phyloP scores from a whole-genome alignment of 352 stramenopile species.

The Phytopythium mirpurense region DNA sequence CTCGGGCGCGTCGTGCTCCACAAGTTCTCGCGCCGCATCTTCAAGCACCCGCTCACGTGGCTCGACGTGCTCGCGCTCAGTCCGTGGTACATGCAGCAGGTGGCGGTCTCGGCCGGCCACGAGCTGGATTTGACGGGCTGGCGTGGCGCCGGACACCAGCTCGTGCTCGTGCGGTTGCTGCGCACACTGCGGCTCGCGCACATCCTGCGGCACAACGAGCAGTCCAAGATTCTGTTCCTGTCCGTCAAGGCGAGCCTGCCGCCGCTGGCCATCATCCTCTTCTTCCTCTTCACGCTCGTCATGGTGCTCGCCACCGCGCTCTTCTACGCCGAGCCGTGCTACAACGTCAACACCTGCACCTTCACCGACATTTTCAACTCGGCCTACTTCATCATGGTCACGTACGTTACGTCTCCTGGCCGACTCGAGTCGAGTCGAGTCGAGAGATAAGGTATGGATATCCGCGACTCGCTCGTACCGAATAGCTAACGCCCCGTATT shows the following conservation, averaged over 20 bases:
- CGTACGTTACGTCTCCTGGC: too few species aligned
- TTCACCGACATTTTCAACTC: conserved; percentile 86
- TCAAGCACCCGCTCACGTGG: conserved; percentile 38
- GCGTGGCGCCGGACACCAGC: conserved; percentile 13
- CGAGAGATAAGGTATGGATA: too few species aligned
- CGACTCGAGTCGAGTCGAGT: too few species aligned
- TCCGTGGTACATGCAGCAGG: conserved; percentile 47
- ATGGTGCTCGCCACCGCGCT: conserved; percentile 72
- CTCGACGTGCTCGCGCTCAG: conserved; percentile 50
- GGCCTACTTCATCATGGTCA: conserved; percentile 81
- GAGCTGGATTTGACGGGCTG: conserved; percentile 19
- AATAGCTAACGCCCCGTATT: conserved; percentile 5
- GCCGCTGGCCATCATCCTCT: conserved; percentile 56
- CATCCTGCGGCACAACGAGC: conserved; percentile 54
- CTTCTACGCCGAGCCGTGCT: conserved; percentile 74
- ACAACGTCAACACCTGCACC: conserved; percentile 64
- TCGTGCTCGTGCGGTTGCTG: conserved; percentile 44
- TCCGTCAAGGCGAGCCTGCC: conserved; percentile 53
- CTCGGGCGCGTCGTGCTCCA: conserved; percentile 22
- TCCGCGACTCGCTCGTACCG: too few species aligned
- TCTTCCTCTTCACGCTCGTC: conserved; percentile 72
- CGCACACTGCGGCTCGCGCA: conserved; percentile 41
- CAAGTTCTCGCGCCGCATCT: conserved; percentile 20
- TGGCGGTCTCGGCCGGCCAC: conserved; percentile 7
- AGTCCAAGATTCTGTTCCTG: conserved; percentile 50